These are phyloP conservation scores for Stramenopiles sp. DNA, from an alignment of 352 stramenopile species.

Conservation along the genomic window DNA sequence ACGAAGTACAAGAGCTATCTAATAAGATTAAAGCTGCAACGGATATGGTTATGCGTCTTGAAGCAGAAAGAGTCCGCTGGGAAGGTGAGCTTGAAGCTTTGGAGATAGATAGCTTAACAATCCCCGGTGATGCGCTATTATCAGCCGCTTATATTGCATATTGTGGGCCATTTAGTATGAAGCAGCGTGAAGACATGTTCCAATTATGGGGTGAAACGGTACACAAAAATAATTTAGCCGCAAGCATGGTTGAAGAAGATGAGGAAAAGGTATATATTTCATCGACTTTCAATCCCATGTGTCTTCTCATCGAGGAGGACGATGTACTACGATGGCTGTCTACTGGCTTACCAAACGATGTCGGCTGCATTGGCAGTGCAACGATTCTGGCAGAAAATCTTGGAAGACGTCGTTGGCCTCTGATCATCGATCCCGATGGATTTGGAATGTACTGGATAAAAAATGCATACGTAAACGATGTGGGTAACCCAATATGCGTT, in stretches of 20 bases:
- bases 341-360: slow-evolving; percentile 79
- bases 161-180: slow-evolving; percentile 91
- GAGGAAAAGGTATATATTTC: not conserved
- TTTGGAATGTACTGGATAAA: slow-evolving; percentile 93
- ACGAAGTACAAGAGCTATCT: slow-evolving; percentile 65
- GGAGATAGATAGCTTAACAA: slow-evolving; percentile 74
- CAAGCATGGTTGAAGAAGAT: not conserved
- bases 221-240: not conserved
- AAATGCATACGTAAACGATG: slow-evolving; percentile 70
- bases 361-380: slow-evolving; percentile 90
- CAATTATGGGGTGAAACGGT: not conserved
- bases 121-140: slow-evolving; percentile 88
- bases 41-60: slow-evolving; percentile 84
- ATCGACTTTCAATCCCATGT: not conserved
- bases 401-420: slow-evolving; percentile 87
- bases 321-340: not conserved
- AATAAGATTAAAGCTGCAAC: slow-evolving; percentile 67
- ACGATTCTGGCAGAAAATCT: slow-evolving; percentile 98
- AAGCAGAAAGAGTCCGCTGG: slow-evolving; percentile 82
- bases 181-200: slow-evolving; percentile 78
- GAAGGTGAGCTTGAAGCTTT: slow-evolving; percentile 94
- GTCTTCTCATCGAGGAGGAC: not conserved
- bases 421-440: slow-evolving; percentile 89
- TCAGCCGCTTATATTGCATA: slow-evolving; percentile 92
- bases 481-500: slow-evolving; percentile 73